Conservation (phyloP, 2,329 filamentous ascomycete genomes). For the Pseudogymnoascus sp. region DNA sequence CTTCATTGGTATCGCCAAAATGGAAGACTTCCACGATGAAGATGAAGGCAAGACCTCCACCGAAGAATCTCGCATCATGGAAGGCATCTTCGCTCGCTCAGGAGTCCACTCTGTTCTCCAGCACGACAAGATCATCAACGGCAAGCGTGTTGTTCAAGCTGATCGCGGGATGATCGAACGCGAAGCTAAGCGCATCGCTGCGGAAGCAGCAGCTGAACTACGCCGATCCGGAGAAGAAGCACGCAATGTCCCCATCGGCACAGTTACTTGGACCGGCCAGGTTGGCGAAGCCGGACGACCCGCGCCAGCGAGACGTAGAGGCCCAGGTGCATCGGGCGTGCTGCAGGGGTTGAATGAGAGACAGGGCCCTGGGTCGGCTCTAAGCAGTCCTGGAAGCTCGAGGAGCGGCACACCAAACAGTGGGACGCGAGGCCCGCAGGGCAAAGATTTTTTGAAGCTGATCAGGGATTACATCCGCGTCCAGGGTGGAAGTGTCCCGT, state of each 20-base stretch:
- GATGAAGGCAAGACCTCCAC: conserved; percentile 36
- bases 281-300: conserved; percentile 71
- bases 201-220: conserved; percentile 69
- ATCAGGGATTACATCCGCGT: conserved; percentile 73
- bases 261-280: conserved; percentile 88
- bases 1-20: conserved; percentile 53
- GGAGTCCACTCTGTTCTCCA: conserved; percentile 87
- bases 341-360: conserved; percentile 51
- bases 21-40: conserved; percentile 54
- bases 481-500: conserved; percentile 72
- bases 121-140: conserved; percentile 84
- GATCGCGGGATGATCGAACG: conserved; percentile 72
- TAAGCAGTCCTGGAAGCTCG: conserved; percentile 38
- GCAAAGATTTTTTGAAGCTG: conserved; percentile 59
- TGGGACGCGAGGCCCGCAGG: conserved; percentile 35
- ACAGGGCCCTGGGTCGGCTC: conserved; percentile 34
- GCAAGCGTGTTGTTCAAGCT: conserved; percentile 62
- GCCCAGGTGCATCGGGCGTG: conserved; percentile 46
- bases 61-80: conserved; percentile 72
- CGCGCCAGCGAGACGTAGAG: conserved; percentile 37
- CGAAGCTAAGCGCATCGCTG: conserved; percentile 74
- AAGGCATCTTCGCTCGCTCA: conserved; percentile 79
- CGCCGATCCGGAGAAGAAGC: conserved; percentile 67
- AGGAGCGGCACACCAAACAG: conserved; percentile 37
- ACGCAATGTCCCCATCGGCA: conserved; percentile 66